A percentile compares a stretch with the other conserved stretches of the same genome.
These are phyloP conservation scores for Sherardia arvensis DNA, from an alignment of 257 asterid genomes.

Conservation along the genomic window DNA sequence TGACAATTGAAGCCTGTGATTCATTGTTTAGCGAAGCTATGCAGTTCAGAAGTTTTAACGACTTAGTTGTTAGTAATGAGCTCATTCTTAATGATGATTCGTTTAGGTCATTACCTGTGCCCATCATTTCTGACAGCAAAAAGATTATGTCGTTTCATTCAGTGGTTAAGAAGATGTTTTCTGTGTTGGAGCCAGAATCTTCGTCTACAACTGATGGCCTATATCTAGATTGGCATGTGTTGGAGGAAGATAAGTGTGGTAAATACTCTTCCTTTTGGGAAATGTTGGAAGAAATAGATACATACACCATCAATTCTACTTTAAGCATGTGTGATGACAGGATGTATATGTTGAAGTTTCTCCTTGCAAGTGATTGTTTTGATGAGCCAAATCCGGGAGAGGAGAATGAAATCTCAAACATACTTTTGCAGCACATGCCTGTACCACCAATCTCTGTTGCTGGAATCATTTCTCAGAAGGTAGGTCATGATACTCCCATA, in stretches of 20 bases:
- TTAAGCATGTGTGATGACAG: constrained; percentile 31
- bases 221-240: constrained; percentile 83
- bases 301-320: constrained; percentile 28
- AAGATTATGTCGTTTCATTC: constrained; percentile 31
- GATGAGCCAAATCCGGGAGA: constrained; percentile 26
- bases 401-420: constrained; percentile 32
- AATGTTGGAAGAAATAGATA: constrained; percentile 41
- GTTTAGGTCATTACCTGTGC: constrained; percentile 78
- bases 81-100: constrained; percentile 66
- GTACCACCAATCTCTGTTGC: constrained; percentile 23
- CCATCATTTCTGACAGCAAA: constrained; percentile 43
- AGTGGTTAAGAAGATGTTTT: constrained; percentile 40
- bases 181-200: constrained; percentile 49
- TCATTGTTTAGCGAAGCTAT: constrained; percentile 53
- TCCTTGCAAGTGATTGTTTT: constrained; percentile 50
- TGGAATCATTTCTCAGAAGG: constrained; percentile 27
- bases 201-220: constrained; percentile 64
- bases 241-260: constrained; percentile 44
- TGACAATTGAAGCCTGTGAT: constrained; percentile 46
- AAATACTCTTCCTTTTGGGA: constrained; percentile 38
- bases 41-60: constrained; percentile 50
- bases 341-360: constrained; percentile 38
- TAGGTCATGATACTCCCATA: constrained; percentile 23
- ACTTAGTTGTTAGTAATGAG: constrained; percentile 67
- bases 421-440: constrained; percentile 24